Base-by-base conservation (phyloP, 1,139 yeast species). In the Sugiyamaella neomexicana region DNA sequence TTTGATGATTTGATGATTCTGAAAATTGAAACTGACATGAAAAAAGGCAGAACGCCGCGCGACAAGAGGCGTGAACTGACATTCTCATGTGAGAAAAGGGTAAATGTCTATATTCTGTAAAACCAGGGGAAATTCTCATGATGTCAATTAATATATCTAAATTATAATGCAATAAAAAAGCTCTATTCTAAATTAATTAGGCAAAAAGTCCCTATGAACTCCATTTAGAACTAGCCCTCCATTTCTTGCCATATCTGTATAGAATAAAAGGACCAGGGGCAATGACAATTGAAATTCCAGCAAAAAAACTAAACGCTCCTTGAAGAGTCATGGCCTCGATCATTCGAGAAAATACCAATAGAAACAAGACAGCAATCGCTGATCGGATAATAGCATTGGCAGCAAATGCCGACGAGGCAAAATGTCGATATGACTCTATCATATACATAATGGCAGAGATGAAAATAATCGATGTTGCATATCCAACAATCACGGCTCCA, bases 401-500 rank as follows among this genome's bases (percentile, higher is more conserved):
- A 0, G 84, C 83, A 63, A 79, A 80, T 1, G 79, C 83, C 4
- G 85, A 80, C 0, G 85, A 85, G 62, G 78, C 67, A 60, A 72
- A 75, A 49, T 93, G 89, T 31, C 95, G 93, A 69, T 82, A 88
- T 2, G 88, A 70, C 75, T 83, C 77, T 42, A 87, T 77, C 67
- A 86, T 83, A 68, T 86, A 88, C 56, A 82, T 77, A 66, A 87
- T 76, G 46, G 82, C 80, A 13, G 87, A 73, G 69, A 87, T 86
- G 76, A 88, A 88, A 54, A 87, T 80, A 64, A 85, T 73, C 56
- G 86, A 79, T 58, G 85, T 75, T 2, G 93, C 88, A 65, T 83
- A 83, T 0, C 93, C 93, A 65, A 86, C 85, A 42, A 90, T 85
- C 40, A 81, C 78, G 56, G 89, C 90, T 0, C 91, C 83, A 1